phyloP scores from a whole-genome alignment of 306 rosid genomes.

The Lathyrus tuberosus region DNA sequence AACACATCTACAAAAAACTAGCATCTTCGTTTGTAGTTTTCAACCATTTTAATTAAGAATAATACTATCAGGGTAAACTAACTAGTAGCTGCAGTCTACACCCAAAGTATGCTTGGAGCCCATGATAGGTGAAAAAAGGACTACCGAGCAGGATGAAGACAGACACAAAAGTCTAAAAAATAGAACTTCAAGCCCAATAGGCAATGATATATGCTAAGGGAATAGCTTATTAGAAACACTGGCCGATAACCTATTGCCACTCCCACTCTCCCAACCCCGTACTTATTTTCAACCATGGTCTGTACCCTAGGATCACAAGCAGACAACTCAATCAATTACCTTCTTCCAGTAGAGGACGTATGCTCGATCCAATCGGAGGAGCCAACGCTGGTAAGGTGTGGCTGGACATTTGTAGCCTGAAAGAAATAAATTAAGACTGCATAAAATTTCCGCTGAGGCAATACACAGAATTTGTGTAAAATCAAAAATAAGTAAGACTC shows the following conservation, averaged over 20 bases:
- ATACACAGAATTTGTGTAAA: conserved; percentile 20
- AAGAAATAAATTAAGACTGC: conserved; percentile 31
- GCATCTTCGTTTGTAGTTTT: neutral
- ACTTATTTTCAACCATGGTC: neutral
- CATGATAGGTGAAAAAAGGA: conserved; percentile 14
- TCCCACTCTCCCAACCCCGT: conserved; percentile 24
- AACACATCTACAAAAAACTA: neutral
- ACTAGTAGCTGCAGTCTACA: conserved; percentile 7
- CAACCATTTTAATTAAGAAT: neutral
- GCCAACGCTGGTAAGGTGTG: conserved; percentile 44
- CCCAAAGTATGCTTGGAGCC: conserved; percentile 14
- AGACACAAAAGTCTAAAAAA: conserved; percentile 1
- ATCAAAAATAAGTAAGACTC: conserved; percentile 36
- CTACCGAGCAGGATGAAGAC: conserved; percentile 11
- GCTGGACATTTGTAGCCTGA: conserved; percentile 57
- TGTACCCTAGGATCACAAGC: conserved; percentile 31
- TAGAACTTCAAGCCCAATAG: conserved; percentile 6
- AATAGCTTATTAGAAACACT: conserved; percentile 11
- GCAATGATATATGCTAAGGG: neutral
- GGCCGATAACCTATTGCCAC: neutral
- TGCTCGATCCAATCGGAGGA: conserved; percentile 88
- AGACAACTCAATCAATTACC: conserved; percentile 52
- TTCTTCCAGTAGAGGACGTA: conserved; percentile 81
- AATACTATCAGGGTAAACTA: neutral
- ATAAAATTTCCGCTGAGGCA: conserved; percentile 19